Evolutionary conservation across 176 grass and related monocot genomes (phyloP), one percentile per base, ranked within the genome.

Genomic region (Poa annua): DNA sequence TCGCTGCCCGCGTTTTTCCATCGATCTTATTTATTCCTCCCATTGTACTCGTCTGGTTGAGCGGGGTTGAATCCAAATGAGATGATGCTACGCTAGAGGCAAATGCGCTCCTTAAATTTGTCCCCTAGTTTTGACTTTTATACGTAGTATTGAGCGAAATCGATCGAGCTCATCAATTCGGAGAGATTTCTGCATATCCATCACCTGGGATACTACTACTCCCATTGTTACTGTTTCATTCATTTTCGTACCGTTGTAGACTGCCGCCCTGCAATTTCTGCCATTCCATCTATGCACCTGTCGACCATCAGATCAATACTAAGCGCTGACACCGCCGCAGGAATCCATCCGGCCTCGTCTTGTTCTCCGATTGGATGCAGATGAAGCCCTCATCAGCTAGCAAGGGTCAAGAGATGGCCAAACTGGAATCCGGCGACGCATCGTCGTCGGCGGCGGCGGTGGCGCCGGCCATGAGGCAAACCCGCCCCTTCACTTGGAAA

Each of bases 401-500:
- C 12, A 56, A 79, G 22, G n/a, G 59, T 11, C 29, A 21, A 77
- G 48, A 80, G 76, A 66, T 16, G 84, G 64, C 61, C 17, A 53
- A 81, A 61, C 21, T 67, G 38, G 75, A 66, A 56, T 66, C 33
- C 50, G 34, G 29, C 57, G 7, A 88, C 4, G 44, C 5, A 16
- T 21, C 74, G 36, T 29, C 76, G 0, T 24, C 52, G 1, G 39
- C 74, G 1, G 13, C 39, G 4, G 36, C 22, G 26, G 50, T 17
- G 61, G 8, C 36, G 9, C 64, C 15, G 21, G 3, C 5, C 10
- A 32, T 6, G 6, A 20, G 77, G 32, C 32, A 74, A 3, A 19
- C 4, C 11, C 32, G 75, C 26, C 75, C 51, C 44, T 82, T 63
- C 67, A 38, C 60, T 33, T 84, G 81, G 81, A 88, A 61, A 45